Conservation (phyloP, 2,329 filamentous ascomycete genomes). For the Berkeleyomyces basicola region DNA sequence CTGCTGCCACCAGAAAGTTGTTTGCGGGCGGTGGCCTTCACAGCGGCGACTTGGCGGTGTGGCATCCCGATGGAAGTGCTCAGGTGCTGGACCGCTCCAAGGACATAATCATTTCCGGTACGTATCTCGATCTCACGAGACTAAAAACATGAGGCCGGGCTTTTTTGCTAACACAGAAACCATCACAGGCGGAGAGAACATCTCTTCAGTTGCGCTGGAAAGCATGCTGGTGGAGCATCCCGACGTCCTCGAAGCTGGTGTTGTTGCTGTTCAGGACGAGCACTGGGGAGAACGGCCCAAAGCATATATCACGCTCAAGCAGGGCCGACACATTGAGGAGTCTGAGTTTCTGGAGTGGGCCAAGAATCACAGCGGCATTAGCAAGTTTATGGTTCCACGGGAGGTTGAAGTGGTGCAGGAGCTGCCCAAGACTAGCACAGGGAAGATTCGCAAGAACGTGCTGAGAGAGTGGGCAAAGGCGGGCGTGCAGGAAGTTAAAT, state of each 20-base stretch:
- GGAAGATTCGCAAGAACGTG: conserved; percentile 92
- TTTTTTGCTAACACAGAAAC: conserved; percentile 8
- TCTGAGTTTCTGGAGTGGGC: conserved; percentile 75
- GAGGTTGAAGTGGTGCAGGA: conserved; percentile 67
- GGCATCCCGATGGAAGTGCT: conserved; percentile 77
- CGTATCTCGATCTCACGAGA: conserved; percentile 16
- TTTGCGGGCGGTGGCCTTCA: conserved; percentile 78
- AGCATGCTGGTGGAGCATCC: conserved; percentile 79
- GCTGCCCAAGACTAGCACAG: conserved; percentile 91
- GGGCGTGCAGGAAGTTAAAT: neutral
- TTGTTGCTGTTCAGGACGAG: conserved; percentile 71
- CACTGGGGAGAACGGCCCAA: conserved; percentile 97
- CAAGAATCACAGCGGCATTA: conserved; percentile 62
- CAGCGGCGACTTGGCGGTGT: conserved; percentile 83
- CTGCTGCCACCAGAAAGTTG: conserved; percentile 68
- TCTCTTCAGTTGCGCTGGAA: conserved; percentile 84
- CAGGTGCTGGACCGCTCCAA: conserved; percentile 91
- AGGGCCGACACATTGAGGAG: conserved; percentile 36
- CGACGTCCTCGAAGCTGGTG: conserved; percentile 76
- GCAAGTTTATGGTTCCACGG: conserved; percentile 70
- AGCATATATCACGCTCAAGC: conserved; percentile 71
- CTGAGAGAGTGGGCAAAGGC: conserved; percentile 66
- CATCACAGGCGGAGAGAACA: conserved; percentile 73
- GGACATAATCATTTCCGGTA: conserved; percentile 94
- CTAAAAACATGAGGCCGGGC: neutral